A percentile compares a stretch with the other conserved stretches of the same genome.
phyloP scores from a whole-genome alignment of 2,329 filamentous ascomycete species.

The Dactylella cylindrospora region DNA sequence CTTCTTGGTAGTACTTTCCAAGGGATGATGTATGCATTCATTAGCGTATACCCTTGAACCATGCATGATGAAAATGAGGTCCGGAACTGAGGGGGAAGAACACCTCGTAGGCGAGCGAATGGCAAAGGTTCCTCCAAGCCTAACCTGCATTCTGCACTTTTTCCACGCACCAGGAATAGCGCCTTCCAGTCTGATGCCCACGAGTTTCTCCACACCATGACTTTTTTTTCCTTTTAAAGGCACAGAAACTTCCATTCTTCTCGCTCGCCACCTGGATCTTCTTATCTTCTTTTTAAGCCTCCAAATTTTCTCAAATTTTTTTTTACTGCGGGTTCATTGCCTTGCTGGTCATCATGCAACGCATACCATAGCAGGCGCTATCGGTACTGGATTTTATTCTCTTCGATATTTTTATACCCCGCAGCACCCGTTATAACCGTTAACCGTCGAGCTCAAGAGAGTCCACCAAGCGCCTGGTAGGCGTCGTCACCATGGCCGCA shows the following conservation, averaged over 20 bases:
- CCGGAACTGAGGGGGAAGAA: conserved; percentile 14
- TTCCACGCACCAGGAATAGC: no score
- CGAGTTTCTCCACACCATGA: no score
- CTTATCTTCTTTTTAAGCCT: conserved; percentile 21
- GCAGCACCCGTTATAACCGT: neutral
- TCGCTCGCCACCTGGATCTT: conserved; percentile 14
- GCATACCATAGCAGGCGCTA: conserved; percentile 39
- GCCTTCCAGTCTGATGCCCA: no score
- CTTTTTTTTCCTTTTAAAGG: conserved; percentile 38
- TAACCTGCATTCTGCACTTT: no score
- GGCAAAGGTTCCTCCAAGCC: conserved; percentile 13
- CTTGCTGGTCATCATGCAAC: conserved; percentile 21
- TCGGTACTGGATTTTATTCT: conserved; percentile 25
- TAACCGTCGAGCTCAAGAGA: neutral
- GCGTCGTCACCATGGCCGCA: conserved; percentile 20
- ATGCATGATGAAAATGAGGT: conserved; percentile 10
- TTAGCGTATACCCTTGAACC: conserved; percentile 6
- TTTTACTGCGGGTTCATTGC: conserved; percentile 1
- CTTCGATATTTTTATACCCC: neutral
- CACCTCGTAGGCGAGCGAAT: conserved; percentile 19
- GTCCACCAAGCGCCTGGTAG: neutral
- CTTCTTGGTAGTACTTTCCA: no score
- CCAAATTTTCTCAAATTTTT: conserved; percentile 5
- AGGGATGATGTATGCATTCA: no score
- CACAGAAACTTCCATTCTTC: no score